Base-by-base conservation (phyloP, 164 flowering plant genomes). In the Berberis vulgaris region DNA sequence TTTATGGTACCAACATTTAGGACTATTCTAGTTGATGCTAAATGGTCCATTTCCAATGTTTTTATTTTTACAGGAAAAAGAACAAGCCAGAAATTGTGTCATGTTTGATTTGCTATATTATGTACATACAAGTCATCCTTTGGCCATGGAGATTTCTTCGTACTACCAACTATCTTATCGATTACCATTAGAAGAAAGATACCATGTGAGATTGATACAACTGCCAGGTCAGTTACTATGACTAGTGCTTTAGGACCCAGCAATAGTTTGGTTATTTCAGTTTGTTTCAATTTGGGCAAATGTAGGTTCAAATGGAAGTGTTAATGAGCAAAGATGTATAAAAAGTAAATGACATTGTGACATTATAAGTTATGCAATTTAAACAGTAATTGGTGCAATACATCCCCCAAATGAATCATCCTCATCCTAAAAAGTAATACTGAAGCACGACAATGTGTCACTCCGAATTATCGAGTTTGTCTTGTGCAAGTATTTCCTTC, bases 51-150 rank as follows among this genome's bases (percentile, higher is more conserved):
- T 63, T 41, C 40, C 26, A 1, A 10, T 43, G 5, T 46, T 67
- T 10, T 11, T 50, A 53, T 65, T 52, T 52, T 41, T 74, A 62
- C 83, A 94, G 98, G 86, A 70, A 63, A 91, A 88, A 78, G 98
- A 94, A 75, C 80, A 46, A 70, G 46, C 62, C 61, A 81, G 98
- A 61, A 94, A 94, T 62, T 78, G 91, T 58, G 78, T 80, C 70
- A 82, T 87, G 96, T 61, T 72, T 71, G 98, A 94, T 86, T 71
- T 94, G 74, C 77, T 94, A 7, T 94, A 82, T 73, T 94, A 82
- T 73, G 88, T 86, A 1, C 66, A 70, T 74, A 66, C 61, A 54
- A 52, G 10, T 59, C 91, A 94, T 78, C 80, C 86, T 46, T 74
- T 94, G 78, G 81, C 89, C 54, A 46, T 52, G 40, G 83, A 80